phyloP scores from a whole-genome alignment of 495 filamentous ascomycete species.

The Sabuloglossum arenarium region DNA sequence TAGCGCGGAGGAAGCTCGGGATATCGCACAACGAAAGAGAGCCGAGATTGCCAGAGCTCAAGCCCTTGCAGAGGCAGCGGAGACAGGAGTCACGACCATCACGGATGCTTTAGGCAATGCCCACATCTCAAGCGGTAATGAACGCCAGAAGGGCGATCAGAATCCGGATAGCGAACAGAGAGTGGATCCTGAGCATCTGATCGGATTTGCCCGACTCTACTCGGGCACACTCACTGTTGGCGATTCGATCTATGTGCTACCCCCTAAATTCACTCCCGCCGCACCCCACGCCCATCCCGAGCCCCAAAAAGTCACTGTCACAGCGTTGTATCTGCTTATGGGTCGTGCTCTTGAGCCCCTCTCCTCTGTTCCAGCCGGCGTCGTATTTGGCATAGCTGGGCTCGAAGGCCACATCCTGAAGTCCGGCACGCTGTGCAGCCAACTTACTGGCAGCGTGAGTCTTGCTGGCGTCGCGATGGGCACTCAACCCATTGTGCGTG shows the following conservation, averaged over 20 bases:
- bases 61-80: slow-evolving; percentile 2
- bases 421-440: slow-evolving; percentile 81
- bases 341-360: slow-evolving; percentile 72
- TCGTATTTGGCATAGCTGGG: slow-evolving; percentile 89
- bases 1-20: slow-evolving; percentile 73
- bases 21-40: slow-evolving; percentile 70
- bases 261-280: slow-evolving; percentile 77
- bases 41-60: slow-evolving; percentile 66
- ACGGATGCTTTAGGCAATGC: slow-evolving; percentile 32
- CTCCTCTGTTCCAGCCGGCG: slow-evolving; percentile 69
- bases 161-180: slow-evolving; percentile 18
- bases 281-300: slow-evolving; percentile 54
- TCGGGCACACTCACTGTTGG: slow-evolving; percentile 80
- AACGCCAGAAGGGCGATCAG: slow-evolving; percentile 15
- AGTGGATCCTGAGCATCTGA: slow-evolving; percentile 62
- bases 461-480: slow-evolving; percentile 66
- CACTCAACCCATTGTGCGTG: slow-evolving; percentile 77
- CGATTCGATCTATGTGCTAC: slow-evolving; percentile 74
- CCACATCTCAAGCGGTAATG: slow-evolving; percentile 18
- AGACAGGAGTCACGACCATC: slow-evolving; percentile 18
- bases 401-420: slow-evolving; percentile 84
- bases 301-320: slow-evolving; percentile 66
- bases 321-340: slow-evolving; percentile 89
- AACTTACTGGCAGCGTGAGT: slow-evolving; percentile 76
- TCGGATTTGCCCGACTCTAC: slow-evolving; percentile 86